Percentiles rank a stretch among this genome's conserved stretches.
phyloP scores from a whole-genome alignment of 2,329 filamentous ascomycete species.

The Cladosporium sp. region DNA sequence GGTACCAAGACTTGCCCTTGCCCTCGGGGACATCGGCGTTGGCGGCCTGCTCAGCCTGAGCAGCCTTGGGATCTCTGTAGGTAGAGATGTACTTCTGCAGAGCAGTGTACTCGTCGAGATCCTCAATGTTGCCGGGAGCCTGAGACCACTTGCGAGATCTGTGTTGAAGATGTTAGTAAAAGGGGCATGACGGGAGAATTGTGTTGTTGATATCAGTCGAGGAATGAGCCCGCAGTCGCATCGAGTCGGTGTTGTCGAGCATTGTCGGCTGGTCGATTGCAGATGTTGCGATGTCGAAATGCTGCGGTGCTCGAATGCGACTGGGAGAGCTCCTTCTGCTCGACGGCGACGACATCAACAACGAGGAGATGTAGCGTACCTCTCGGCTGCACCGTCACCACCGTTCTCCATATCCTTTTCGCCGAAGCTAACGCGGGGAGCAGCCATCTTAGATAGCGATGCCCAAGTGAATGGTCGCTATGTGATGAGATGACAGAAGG shows the following conservation, averaged over 20 bases:
- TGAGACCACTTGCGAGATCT: slow-evolving; percentile 37
- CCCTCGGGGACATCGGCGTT: slow-evolving; percentile 37
- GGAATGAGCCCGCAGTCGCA: neutral
- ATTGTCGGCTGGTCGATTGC: neutral
- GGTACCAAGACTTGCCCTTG: slow-evolving; percentile 54
- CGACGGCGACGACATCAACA: neutral
- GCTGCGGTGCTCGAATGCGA: neutral
- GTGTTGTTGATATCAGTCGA: neutral
- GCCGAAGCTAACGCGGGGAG: slow-evolving; percentile 36
- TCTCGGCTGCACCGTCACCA: slow-evolving; percentile 26
- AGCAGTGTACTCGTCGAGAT: slow-evolving; percentile 57
- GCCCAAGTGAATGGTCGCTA: slow-evolving; percentile 30
- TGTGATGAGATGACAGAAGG: slow-evolving; percentile 7
- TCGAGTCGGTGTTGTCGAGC: neutral
- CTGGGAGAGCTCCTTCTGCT: neutral
- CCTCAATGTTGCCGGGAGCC: slow-evolving; percentile 39
- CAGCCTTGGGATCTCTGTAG: slow-evolving; percentile 56
- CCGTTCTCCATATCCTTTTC: slow-evolving; percentile 38
- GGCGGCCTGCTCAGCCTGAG: slow-evolving; percentile 36
- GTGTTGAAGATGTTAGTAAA: slow-evolving; percentile 3
- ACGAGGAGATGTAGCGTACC: slow-evolving; percentile 16
- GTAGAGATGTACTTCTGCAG: slow-evolving; percentile 64
- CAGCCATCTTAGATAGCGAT: slow-evolving; percentile 32
- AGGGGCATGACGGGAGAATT: neutral
- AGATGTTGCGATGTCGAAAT: neutral